Percentiles rank a stretch among this genome's conserved stretches.
These are phyloP conservation scores for Oryza meyeriana DNA, from an alignment of 176 grass and related monocot species.

Conservation along the genomic window DNA sequence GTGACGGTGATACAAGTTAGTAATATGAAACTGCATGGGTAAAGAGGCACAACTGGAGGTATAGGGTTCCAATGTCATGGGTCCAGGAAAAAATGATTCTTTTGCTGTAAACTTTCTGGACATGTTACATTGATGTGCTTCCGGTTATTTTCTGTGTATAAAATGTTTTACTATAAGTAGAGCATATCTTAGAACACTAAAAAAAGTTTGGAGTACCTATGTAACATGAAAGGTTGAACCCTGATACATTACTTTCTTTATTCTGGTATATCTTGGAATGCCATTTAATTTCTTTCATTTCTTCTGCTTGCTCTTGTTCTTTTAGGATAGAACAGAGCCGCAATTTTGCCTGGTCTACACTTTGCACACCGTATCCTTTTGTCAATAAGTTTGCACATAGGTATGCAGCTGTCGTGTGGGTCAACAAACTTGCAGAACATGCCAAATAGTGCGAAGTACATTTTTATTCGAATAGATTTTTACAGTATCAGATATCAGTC, in stretches of 20 bases:
- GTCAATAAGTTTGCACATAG: neutral
- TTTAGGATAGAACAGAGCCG: neutral
- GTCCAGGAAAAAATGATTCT: neutral
- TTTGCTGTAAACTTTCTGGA: neutral
- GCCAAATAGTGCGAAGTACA: constrained; percentile 11
- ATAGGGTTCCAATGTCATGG: neutral
- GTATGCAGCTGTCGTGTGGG: neutral
- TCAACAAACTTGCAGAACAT: constrained; percentile 21
- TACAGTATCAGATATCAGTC: constrained; percentile 25
- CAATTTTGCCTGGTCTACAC: neutral
- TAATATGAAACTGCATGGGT: neutral
- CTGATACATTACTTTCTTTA: neutral
- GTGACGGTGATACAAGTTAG: neutral
- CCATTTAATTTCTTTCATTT: neutral
- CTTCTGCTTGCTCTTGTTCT: neutral
- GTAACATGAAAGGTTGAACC: neutral
- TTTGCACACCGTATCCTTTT: neutral
- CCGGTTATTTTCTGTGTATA: neutral
- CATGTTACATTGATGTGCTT: neutral
- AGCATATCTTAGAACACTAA: neutral
- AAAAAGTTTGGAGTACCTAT: neutral
- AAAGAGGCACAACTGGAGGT: neutral
- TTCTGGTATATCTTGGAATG: neutral
- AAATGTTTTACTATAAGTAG: constrained; percentile 2
- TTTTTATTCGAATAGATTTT: constrained; percentile 38